Conservation (phyloP, 2,329 filamentous ascomycete species). For the Apiospora rasikravindrae region DNA sequence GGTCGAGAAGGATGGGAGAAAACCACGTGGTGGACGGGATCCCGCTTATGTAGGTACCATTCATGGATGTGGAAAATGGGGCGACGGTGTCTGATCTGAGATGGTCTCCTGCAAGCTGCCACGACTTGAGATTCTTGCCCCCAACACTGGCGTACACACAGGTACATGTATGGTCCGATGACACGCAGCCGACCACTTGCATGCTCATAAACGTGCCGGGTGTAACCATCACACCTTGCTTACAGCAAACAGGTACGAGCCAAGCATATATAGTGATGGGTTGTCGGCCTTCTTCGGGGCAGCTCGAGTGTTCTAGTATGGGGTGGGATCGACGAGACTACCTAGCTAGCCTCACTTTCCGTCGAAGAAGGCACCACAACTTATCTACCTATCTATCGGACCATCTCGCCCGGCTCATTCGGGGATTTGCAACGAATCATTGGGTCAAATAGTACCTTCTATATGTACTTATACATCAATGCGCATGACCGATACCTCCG, state of each 20-base stretch:
- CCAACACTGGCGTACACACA: neutral
- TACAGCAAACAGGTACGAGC: neutral
- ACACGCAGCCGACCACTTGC: neutral
- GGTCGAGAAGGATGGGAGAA: neutral
- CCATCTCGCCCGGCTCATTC: neutral
- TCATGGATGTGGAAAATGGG: neutral
- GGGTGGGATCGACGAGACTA: neutral
- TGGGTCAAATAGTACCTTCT: neutral
- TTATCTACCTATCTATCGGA: neutral
- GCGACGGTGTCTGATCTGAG: neutral
- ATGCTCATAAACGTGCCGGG: neutral
- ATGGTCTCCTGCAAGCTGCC: slow-evolving; percentile 2
- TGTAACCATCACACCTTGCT: neutral
- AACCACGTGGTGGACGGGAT: slow-evolving; percentile 4
- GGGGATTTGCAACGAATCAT: neutral
- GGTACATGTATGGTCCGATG: neutral
- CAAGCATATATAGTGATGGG: neutral
- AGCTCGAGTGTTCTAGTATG: neutral
- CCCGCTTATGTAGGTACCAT: neutral
- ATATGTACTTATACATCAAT: neutral
- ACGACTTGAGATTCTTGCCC: neutral
- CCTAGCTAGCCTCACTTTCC: neutral
- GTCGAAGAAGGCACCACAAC: neutral
- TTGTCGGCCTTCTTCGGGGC: neutral
- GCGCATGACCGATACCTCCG: neutral